Percentiles rank a stretch among this genome's conserved stretches.
These are phyloP conservation scores for Achaetomium macrosporum DNA, from an alignment of 2,329 filamentous ascomycete species.

Conservation along the genomic window DNA sequence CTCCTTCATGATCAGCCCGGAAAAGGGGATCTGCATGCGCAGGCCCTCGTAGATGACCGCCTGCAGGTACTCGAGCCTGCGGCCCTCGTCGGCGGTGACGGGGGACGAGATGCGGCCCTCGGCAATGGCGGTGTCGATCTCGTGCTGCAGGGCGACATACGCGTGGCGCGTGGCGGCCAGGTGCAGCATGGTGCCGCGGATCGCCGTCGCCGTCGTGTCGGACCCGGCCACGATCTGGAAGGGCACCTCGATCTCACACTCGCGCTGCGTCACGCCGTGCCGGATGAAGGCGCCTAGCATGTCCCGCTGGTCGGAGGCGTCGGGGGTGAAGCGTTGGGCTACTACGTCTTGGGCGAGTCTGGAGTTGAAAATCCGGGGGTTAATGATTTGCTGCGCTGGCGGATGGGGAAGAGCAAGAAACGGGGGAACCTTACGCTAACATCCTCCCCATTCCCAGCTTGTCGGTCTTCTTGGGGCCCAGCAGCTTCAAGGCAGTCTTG, in stretches of 20 bases:
- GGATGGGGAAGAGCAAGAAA: neutral
- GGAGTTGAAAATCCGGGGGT: neutral
- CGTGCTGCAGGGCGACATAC: slow-evolving; percentile 5
- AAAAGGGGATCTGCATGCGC: slow-evolving; percentile 20
- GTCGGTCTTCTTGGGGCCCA: slow-evolving; percentile 33
- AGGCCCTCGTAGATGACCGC: slow-evolving; percentile 26
- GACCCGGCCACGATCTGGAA: slow-evolving; percentile 20
- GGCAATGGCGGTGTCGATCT: slow-evolving; percentile 14
- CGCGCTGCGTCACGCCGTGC: slow-evolving; percentile 34
- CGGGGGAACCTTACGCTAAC: slow-evolving; percentile 22
- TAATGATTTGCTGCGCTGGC: neutral
- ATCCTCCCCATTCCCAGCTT: slow-evolving; percentile 27
- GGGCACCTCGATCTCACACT: slow-evolving; percentile 38
- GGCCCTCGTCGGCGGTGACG: slow-evolving; percentile 23
- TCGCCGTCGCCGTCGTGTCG: slow-evolving; percentile 15
- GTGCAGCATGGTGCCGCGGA: slow-evolving; percentile 16
- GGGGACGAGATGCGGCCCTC: slow-evolving; percentile 12
- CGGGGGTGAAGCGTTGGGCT: neutral
- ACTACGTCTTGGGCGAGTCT: slow-evolving; percentile 1
- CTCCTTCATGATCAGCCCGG: slow-evolving; percentile 14
- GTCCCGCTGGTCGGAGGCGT: slow-evolving; percentile 9
- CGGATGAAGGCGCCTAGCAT: slow-evolving; percentile 22
- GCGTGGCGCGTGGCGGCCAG: slow-evolving; percentile 5
- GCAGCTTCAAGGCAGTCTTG: slow-evolving; percentile 29
- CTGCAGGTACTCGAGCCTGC: slow-evolving; percentile 39